A percentile compares a stretch with the other conserved stretches of the same genome.
Evolutionary conservation across 176 grass and related monocot species (phyloP).

Genomic region (Luzula sylvatica): DNA sequence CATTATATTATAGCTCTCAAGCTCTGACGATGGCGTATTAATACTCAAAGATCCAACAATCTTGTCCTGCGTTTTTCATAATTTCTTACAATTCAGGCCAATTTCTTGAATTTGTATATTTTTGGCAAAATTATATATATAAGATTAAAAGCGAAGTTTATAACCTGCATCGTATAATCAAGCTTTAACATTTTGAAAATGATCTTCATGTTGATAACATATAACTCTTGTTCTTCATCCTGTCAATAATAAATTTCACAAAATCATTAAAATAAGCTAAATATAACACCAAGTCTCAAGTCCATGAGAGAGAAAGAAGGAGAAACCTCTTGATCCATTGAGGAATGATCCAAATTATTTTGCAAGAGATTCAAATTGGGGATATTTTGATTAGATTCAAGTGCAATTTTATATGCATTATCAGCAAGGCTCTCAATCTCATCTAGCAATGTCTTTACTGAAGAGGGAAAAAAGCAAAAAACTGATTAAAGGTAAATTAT

Average conservation of each 20-base stretch:
- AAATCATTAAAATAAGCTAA: not conserved
- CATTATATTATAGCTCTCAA: conserved; percentile 54
- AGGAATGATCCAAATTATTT: not conserved
- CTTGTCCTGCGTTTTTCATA: conserved; percentile 33
- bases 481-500: not conserved
- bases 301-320: not conserved
- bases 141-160: not conserved
- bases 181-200: conserved; percentile 60
- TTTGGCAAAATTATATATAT: too few relatives aligned
- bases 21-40: conserved; percentile 33
- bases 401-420: conserved; percentile 17
- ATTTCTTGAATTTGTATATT: too few relatives aligned
- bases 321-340: not conserved
- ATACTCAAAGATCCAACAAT: conserved; percentile 36
- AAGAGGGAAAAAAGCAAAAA: not conserved
- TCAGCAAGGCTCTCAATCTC: conserved; percentile 35
- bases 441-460: conserved; percentile 33
- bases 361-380: not conserved
- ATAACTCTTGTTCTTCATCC: conserved; percentile 15
- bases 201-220: conserved; percentile 29
- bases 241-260: conserved; percentile 19
- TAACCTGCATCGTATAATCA: conserved; percentile 55
- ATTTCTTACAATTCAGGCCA: too few relatives aligned
- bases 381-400: conserved; percentile 18
- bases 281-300: not conserved